Conservation (phyloP, 331 rosid species). For the Stylosanthes scabra region DNA sequence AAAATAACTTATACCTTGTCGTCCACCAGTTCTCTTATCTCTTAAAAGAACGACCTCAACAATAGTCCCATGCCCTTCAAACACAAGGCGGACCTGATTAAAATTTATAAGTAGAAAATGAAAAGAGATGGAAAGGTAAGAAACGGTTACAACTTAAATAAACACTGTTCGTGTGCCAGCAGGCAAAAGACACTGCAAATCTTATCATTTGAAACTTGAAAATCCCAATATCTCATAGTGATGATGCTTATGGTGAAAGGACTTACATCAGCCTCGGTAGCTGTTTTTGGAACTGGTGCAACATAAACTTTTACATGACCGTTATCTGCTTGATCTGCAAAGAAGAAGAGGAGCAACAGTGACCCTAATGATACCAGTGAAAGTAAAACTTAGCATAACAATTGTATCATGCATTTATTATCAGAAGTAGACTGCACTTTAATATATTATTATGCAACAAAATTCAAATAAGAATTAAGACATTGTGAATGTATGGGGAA, state of each 20-base stretch:
- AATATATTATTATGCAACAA: background rate
- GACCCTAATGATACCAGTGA: background rate
- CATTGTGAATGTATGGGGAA: background rate
- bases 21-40: constrained; percentile 76
- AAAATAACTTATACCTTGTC: constrained; percentile 67
- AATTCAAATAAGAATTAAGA: background rate
- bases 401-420: background rate
- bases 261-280: constrained; percentile 72
- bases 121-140: constrained; percentile 18
- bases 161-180: background rate
- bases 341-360: background rate
- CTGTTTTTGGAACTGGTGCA: constrained; percentile 77
- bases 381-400: background rate
- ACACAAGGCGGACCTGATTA: constrained; percentile 71
- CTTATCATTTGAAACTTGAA: constrained; percentile 34
- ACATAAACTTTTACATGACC: constrained; percentile 71
- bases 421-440: too few relatives aligned
- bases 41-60: constrained; percentile 76
- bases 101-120: constrained; percentile 7
- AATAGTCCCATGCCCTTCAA: constrained; percentile 73
- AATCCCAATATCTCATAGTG: background rate
- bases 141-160: background rate
- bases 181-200: constrained; percentile 4
- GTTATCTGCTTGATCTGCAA: constrained; percentile 59
- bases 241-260: constrained; percentile 21